Conservation (phyloP, 2,329 filamentous ascomycete genomes). For the Coniochaeta sp. region DNA sequence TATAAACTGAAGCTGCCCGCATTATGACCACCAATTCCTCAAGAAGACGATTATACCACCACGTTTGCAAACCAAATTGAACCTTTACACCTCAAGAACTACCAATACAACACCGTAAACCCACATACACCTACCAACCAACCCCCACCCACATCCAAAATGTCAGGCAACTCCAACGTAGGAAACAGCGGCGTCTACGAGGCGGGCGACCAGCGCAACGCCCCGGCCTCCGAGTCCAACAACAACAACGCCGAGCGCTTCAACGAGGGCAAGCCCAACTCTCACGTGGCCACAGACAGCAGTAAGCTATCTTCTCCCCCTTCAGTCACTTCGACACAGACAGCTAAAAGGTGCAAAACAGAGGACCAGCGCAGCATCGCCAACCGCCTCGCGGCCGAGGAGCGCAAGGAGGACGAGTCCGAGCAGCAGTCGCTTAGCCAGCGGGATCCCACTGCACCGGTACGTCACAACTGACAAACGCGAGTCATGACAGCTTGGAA, state of each 20-base stretch:
- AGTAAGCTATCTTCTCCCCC: conserved; percentile 41
- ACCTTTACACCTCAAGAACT: too few species aligned
- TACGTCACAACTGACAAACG: too few species aligned
- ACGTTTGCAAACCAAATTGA: too few species aligned
- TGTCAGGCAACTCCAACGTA: conserved; percentile 52
- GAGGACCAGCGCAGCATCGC: conserved; percentile 67
- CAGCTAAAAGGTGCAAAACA: conserved; percentile 15
- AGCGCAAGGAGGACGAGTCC: conserved; percentile 15
- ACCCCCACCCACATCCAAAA: conserved; percentile 12
- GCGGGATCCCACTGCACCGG: conserved; percentile 25
- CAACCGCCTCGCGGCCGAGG: conserved; percentile 62
- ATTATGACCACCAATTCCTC: too few species aligned
- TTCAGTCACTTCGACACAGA: not conserved
- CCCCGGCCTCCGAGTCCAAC: conserved; percentile 43
- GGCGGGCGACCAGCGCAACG: conserved; percentile 67
- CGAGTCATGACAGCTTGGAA: too few species aligned
- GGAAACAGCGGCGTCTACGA: conserved; percentile 63
- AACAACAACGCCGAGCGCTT: conserved; percentile 53
- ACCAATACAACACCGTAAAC: not conserved
- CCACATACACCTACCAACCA: conserved; percentile 37
- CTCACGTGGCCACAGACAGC: conserved; percentile 62
- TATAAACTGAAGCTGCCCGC: not conserved
- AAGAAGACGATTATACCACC: too few species aligned
- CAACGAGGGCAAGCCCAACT: conserved; percentile 65
- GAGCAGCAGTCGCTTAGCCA: not conserved